phyloP scores from a whole-genome alignment of 2,329 filamentous ascomycete genomes.

The Fusarium temperatum region DNA sequence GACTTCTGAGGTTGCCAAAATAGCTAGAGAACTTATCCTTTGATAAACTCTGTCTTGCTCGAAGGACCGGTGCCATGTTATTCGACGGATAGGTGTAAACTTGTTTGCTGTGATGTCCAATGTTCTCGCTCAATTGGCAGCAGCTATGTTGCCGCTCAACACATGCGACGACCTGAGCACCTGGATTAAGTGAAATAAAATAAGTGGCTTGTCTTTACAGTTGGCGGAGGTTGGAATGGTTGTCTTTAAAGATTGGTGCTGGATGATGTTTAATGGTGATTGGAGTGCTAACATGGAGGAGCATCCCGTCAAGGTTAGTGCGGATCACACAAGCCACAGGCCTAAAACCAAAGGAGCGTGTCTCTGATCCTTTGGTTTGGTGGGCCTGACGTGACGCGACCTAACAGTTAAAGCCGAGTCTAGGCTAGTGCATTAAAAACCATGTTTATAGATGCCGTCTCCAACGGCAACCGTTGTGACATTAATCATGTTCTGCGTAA shows the following conservation, averaged over 20 bases:
- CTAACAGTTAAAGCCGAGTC: neutral
- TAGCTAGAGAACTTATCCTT: slow-evolving; percentile 75
- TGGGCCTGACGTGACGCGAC: slow-evolving; percentile 15
- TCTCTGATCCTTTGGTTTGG: neutral
- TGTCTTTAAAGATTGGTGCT: neutral
- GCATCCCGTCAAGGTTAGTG: slow-evolving; percentile 12
- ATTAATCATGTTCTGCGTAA: slow-evolving; percentile 3
- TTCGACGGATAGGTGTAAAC: neutral
- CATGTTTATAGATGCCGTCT: slow-evolving; percentile 18
- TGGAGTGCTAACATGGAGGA: slow-evolving; percentile 11
- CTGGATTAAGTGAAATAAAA: neutral
- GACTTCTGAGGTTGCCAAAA: slow-evolving; percentile 75
- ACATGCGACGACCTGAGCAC: neutral
- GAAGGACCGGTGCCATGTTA: slow-evolving; percentile 54
- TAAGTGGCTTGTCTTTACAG: neutral
- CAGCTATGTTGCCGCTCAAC: neutral
- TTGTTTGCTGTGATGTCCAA: neutral
- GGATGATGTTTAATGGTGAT: slow-evolving; percentile 16
- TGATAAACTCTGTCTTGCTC: slow-evolving; percentile 64
- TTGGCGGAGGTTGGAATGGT: neutral
- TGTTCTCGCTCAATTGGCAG: neutral
- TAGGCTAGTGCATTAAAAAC: neutral
- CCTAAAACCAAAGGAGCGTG: slow-evolving; percentile 11
- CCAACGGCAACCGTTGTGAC: slow-evolving; percentile 32
- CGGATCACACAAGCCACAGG: slow-evolving; percentile 4